These are phyloP conservation scores for Leccinum huronense DNA, from an alignment of 1,284 basidiomycete genomes.

Conservation along the genomic window DNA sequence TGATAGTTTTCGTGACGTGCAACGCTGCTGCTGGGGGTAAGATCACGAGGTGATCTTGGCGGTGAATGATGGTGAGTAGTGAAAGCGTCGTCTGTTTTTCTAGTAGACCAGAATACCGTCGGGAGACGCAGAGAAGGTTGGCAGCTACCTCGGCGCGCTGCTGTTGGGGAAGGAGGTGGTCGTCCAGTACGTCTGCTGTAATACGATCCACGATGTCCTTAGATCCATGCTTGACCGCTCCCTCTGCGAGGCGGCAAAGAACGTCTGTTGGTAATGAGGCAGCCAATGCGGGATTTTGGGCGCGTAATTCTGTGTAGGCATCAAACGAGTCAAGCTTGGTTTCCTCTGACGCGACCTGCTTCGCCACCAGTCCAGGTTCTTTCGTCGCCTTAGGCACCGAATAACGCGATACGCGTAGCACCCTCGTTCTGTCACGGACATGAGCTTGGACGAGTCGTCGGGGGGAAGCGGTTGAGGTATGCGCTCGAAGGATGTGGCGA, in stretches of 20 bases:
- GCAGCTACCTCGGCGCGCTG: constrained; percentile 30
- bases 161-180: constrained; percentile 19
- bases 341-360: constrained; percentile 16
- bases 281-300: constrained; percentile 25
- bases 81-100: constrained; percentile 25
- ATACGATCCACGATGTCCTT: constrained; percentile 36
- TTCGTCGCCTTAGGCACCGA: constrained; percentile 26
- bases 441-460: constrained; percentile 27
- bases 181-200: constrained; percentile 37
- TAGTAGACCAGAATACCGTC: constrained; percentile 20
- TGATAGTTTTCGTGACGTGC: constrained; percentile 25
- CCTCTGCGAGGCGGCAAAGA: constrained; percentile 32
- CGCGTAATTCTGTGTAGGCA: constrained; percentile 30
- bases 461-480: constrained; percentile 30
- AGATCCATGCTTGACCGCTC: constrained; percentile 34
- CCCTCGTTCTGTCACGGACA: constrained; percentile 22
- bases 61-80: constrained; percentile 29
- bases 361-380: constrained; percentile 12
- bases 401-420: constrained; percentile 31
- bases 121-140: constrained; percentile 30
- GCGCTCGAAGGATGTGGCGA: constrained; percentile 45
- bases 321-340: constrained; percentile 28
- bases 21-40: constrained; percentile 23
- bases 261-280: constrained; percentile 29
- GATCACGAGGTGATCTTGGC: constrained; percentile 15